Evolutionary conservation across 495 filamentous ascomycete genomes (phyloP), one percentile per base, ranked within the genome.

Genomic region (Pseudoneurospora amorphoporcata): DNA sequence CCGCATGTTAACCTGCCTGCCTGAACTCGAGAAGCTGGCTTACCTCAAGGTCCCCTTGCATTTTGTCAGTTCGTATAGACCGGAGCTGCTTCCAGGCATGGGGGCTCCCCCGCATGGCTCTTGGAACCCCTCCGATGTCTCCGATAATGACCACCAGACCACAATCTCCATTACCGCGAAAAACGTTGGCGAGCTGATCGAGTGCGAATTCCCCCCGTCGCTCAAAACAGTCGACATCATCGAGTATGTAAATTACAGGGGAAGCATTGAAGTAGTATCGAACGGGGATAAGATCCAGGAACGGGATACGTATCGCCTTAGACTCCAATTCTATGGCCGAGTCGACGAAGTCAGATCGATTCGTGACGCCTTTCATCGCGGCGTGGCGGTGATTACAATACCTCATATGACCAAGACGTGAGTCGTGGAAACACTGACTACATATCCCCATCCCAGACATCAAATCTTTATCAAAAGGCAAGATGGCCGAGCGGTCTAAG

Each of bases 231-330:
- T 14, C 10, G 47, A 58, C 10, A 29, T 58, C 4, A 58, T 58
- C 10, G 47, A 58, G 19, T 29, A 53, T 8, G 45, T 12, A 9
- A 58, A 29, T 58, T 19, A 47, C 43, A 19, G 1, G 17, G n/a
- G 8, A 1, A 0, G n/a, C n/a, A 0, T n/a, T 2, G 1, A 39
- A 39, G 10, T 0, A 17, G 4, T n/a, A 2, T 43, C 6, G 16
- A 0, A 19, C 8, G 17, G 4, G 43, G 17, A 8, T 43, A 8
- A 8, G 42, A 43, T n/a, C 14, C 14, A 5, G 4, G 16, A 7
- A 43, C 16, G 41, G 4, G 41, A n/a, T 6, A 8, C 41, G 7
- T 43, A 43, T 17, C 6, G n/a, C 16, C 16, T 42, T 6, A 6
- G 4, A 3, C 41, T 42, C 41, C 17, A 17, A 23, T 23, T 23